Conservation (phyloP, 805 yeast species). For the Saturnispora besseyi region DNA sequence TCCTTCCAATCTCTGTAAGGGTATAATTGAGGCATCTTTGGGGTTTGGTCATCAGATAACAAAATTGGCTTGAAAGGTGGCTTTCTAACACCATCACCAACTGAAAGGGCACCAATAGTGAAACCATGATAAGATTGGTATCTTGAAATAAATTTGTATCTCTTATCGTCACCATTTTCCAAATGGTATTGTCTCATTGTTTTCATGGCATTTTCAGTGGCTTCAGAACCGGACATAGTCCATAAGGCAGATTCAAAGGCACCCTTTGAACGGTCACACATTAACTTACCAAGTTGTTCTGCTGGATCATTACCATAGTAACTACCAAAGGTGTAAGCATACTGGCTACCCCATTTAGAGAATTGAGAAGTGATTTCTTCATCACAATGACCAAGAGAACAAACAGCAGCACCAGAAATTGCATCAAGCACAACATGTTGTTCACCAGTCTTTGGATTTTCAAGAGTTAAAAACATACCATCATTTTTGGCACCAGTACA, state of each 20-base stretch:
- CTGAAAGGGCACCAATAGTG: constrained; percentile 37
- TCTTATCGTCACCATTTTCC: constrained; percentile 34
- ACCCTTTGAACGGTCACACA: constrained; percentile 29
- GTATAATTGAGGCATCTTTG: constrained; percentile 26
- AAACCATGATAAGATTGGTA: constrained; percentile 41
- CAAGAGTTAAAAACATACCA: constrained; percentile 33
- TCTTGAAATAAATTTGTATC: constrained; percentile 36
- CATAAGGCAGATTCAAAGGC: constrained; percentile 35
- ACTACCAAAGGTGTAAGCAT: constrained; percentile 29
- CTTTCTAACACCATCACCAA: constrained; percentile 31
- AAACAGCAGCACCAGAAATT: constrained; percentile 43
- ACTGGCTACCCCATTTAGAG: constrained; percentile 26
- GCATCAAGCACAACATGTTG: constrained; percentile 30
- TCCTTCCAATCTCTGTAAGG: constrained; percentile 26
- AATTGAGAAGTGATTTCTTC: constrained; percentile 30
- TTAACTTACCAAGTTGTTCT: constrained; percentile 37
- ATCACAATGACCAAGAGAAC: constrained; percentile 36
- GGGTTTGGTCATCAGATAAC: constrained; percentile 19
- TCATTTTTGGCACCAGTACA: constrained; percentile 36
- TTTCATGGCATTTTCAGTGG: constrained; percentile 71
- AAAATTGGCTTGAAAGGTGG: constrained; percentile 26
- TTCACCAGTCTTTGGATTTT: constrained; percentile 33
- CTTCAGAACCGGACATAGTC: constrained; percentile 67
- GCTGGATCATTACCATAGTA: constrained; percentile 30
- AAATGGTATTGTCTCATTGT: constrained; percentile 45